Conservation (phyloP, 495 filamentous ascomycete genomes). For the Massariosphaeria phaeospora region DNA sequence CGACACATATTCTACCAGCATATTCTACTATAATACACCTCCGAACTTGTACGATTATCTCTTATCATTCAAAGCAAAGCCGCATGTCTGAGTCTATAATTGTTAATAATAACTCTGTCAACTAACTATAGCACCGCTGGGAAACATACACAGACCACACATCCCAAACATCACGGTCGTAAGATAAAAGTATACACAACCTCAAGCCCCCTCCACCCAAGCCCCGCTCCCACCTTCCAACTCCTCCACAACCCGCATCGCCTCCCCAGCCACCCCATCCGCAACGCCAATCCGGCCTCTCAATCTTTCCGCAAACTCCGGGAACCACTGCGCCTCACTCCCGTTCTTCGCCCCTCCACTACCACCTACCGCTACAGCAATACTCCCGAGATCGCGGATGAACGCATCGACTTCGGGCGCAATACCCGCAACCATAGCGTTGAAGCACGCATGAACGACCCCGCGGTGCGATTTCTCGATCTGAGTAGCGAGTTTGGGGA, state of each 20-base stretch:
- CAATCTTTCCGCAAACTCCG: constrained; percentile 16
- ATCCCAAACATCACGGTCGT: too few relatives aligned
- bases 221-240: constrained; percentile 36
- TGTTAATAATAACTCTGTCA: too few relatives aligned
- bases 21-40: too few relatives aligned
- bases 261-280: constrained; percentile 6
- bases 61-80: too few relatives aligned
- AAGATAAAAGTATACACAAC: neutral
- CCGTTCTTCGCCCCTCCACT: neutral
- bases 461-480: constrained; percentile 15
- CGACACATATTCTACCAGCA: too few relatives aligned
- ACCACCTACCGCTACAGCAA: neutral
- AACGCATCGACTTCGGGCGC: constrained; percentile 19
- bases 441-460: constrained; percentile 8
- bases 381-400: constrained; percentile 10
- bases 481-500: constrained; percentile 16
- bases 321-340: constrained; percentile 14
- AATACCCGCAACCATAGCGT: constrained; percentile 1
- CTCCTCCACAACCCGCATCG: neutral
- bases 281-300: neutral
- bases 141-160: too few relatives aligned
- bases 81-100: too few relatives aligned
- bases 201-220: neutral
- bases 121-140: too few relatives aligned
- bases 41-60: too few relatives aligned